Evolutionary conservation across 228 moss, liverwort and hornwort genomes (phyloP).

Genomic region (Sphagnum magellanicum): DNA sequence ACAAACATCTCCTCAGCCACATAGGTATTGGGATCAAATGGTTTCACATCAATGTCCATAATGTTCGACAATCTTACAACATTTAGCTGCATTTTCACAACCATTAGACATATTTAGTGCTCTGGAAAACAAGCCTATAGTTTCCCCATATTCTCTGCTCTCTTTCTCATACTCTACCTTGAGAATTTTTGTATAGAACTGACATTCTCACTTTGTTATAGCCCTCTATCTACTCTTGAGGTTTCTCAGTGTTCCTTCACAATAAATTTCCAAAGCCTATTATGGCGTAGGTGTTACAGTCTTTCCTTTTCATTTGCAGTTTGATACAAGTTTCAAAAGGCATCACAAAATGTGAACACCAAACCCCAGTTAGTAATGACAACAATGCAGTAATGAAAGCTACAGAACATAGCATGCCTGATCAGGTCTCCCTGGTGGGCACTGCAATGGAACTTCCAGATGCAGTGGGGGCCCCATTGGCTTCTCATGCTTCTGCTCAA

Average conservation of each 20-base stretch:
- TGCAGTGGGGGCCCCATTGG: constrained; percentile 85
- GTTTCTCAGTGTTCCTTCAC: too few species aligned
- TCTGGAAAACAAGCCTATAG: not conserved
- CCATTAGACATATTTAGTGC: not conserved
- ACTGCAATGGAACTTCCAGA: constrained; percentile 71
- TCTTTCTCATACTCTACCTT: not conserved
- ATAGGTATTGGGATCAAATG: constrained; percentile 92
- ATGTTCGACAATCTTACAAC: constrained; percentile 93
- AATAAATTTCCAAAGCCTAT: too few species aligned
- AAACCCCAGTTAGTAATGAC: too few species aligned
- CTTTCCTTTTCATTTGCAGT: too few species aligned
- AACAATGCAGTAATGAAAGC: too few species aligned
- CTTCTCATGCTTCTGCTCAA: constrained; percentile 81
- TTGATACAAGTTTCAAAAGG: too few species aligned
- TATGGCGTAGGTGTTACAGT: too few species aligned
- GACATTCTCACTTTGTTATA: not conserved
- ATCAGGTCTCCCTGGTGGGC: constrained; percentile 73
- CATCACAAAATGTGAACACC: too few species aligned
- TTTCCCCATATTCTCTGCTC: not conserved
- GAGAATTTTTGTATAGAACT: not conserved
- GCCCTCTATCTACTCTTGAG: too few species aligned
- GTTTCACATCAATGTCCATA: constrained; percentile 92
- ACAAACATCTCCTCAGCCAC: constrained; percentile 75
- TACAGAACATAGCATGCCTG: constrained; percentile 35
- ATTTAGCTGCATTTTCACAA: constrained; percentile 57